Evolutionary conservation across 305 asterid genomes (phyloP).

Genomic region (Stenogyne calaminthoides): DNA sequence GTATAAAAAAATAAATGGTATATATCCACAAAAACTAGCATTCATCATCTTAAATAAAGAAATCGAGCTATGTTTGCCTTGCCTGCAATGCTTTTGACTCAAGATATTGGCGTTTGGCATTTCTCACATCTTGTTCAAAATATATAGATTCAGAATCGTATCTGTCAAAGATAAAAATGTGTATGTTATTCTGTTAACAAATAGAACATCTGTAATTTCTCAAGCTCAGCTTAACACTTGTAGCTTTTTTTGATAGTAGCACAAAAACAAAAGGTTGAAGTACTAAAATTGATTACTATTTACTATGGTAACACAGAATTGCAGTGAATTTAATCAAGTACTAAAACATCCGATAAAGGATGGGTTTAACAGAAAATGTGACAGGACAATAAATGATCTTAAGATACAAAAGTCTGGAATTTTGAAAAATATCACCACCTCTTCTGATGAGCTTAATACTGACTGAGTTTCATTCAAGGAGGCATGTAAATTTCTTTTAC

Average conservation of each 20-base stretch:
- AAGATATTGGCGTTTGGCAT: conserved; percentile 50
- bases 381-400: too few relatives aligned
- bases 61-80: not conserved
- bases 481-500: not conserved
- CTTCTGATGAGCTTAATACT: not conserved
- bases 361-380: not conserved
- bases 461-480: not conserved
- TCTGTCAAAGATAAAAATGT: conserved; percentile 36
- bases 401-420: not conserved
- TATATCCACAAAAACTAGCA: not conserved
- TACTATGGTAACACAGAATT: too few relatives aligned
- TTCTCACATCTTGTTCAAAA: conserved; percentile 63
- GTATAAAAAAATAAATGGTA: not conserved
- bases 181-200: not conserved
- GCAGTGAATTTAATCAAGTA: not conserved
- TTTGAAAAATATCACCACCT: not conserved
- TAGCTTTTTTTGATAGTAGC: not conserved
- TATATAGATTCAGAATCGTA: conserved; percentile 55
- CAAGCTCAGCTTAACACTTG: conserved; percentile 14
- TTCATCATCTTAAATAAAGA: not conserved
- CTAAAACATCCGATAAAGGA: not conserved
- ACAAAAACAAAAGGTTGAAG: not conserved
- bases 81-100: conserved; percentile 56
- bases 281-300: too few relatives aligned
- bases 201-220: not conserved